Evolutionary conservation across 2,329 filamentous ascomycete genomes (phyloP).

Genomic region (Podosphaera leucotricha): DNA sequence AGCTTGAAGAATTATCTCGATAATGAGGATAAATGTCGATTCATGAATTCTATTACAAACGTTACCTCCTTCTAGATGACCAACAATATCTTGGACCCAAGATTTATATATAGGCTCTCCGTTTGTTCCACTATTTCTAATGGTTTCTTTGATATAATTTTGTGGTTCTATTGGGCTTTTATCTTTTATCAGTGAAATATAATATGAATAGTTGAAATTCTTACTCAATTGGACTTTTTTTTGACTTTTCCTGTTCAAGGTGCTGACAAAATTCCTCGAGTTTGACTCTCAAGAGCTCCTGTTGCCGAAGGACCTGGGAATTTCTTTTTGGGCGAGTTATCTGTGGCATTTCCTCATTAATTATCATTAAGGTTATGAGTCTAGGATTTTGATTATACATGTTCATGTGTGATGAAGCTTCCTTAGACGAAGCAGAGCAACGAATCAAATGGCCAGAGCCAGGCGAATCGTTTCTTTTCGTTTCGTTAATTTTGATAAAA

Average conservation of each 20-base stretch:
- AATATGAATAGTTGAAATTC: neutral
- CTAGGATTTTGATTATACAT: neutral
- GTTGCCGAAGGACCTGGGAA: neutral
- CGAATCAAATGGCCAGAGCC: neutral
- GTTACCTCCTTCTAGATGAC: slow-evolving; percentile 5
- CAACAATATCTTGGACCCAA: neutral
- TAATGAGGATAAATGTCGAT: slow-evolving; percentile 5
- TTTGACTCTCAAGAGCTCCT: neutral
- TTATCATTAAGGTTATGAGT: neutral
- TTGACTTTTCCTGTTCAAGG: slow-evolving; percentile 1
- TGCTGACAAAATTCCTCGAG: slow-evolving; percentile 4
- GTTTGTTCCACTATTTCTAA: slow-evolving; percentile 3
- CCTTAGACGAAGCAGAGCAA: neutral
- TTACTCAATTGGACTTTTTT: slow-evolving; percentile 4
- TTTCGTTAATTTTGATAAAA: no score
- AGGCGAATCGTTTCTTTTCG: neutral
- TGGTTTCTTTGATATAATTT: slow-evolving; percentile 2
- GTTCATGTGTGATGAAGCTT: neutral
- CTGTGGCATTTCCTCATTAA: neutral
- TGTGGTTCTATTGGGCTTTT: neutral
- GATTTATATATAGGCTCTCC: neutral
- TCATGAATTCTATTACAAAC: slow-evolving; percentile 8
- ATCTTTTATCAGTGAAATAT: neutral
- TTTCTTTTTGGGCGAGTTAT: neutral
- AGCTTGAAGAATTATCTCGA: slow-evolving; percentile 7